Conservation (phyloP, 1,139 yeast genomes). For the Saccharomyces hybrid region DNA sequence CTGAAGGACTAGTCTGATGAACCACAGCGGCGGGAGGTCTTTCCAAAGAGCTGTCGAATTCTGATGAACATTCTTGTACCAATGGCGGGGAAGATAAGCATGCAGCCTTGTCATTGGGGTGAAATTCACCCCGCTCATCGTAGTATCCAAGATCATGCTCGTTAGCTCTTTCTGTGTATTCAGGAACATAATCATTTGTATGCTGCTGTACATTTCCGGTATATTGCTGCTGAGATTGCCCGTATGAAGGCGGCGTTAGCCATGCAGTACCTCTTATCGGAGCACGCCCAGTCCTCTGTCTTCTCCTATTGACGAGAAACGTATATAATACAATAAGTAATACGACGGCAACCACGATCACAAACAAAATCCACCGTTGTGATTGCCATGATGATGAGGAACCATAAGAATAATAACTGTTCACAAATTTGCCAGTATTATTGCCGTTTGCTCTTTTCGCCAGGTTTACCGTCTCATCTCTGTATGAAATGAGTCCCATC, state of each 20-base stretch:
- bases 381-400: conserved; percentile 14
- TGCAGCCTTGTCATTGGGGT: conserved; percentile 17
- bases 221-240: conserved; percentile 59
- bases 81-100: conserved; percentile 8
- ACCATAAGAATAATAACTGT: background rate
- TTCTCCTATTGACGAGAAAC: conserved; percentile 45
- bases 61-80: background rate
- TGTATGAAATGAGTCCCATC: background rate
- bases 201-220: conserved; percentile 28
- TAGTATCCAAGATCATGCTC: conserved; percentile 77
- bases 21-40: background rate
- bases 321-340: conserved; percentile 38
- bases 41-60: background rate
- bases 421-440: background rate
- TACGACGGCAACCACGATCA: conserved; percentile 40
- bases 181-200: conserved; percentile 47
- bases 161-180: conserved; percentile 57
- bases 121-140: conserved; percentile 58
- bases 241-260: conserved; percentile 82
- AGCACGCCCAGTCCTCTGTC: conserved; percentile 52
- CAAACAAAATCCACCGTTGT: conserved; percentile 42
- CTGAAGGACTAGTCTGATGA: background rate
- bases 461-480: background rate
- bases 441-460: background rate
- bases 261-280: conserved; percentile 81